Conservation (phyloP, 1,284 basidiomycete species). For the Coriolopsis trogii region DNA sequence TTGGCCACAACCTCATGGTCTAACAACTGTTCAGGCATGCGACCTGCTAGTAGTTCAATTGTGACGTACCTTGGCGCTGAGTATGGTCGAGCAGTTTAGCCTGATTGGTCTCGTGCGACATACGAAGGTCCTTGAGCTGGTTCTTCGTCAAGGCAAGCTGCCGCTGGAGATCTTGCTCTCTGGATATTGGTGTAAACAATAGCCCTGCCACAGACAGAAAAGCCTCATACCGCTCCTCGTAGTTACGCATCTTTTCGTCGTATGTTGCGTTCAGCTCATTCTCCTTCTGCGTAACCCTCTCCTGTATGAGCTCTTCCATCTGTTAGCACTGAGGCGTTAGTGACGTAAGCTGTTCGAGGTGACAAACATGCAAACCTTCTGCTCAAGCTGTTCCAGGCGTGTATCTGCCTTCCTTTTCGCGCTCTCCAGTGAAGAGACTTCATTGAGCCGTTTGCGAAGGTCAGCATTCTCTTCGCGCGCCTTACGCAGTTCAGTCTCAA, state of each 20-base stretch:
- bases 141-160: slow-evolving; percentile 85
- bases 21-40: slow-evolving; percentile 34
- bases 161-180: slow-evolving; percentile 89
- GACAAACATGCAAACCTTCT: slow-evolving; percentile 59
- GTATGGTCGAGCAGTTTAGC: slow-evolving; percentile 89
- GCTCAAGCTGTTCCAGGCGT: slow-evolving; percentile 79
- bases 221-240: slow-evolving; percentile 79
- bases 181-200: slow-evolving; percentile 47
- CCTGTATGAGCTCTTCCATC: slow-evolving; percentile 91
- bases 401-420: slow-evolving; percentile 78
- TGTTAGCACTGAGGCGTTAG: slow-evolving; percentile 31
- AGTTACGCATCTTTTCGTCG: slow-evolving; percentile 93
- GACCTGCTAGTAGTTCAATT: not conserved
- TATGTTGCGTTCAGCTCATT: slow-evolving; percentile 95
- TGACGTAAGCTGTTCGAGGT: not conserved
- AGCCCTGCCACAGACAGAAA: not conserved
- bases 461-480: slow-evolving; percentile 81
- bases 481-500: slow-evolving; percentile 73
- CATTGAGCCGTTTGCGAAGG: slow-evolving; percentile 70
- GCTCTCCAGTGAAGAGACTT: slow-evolving; percentile 67
- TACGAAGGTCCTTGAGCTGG: slow-evolving; percentile 88
- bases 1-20: slow-evolving; percentile 91
- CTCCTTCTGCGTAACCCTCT: slow-evolving; percentile 88
- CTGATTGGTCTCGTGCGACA: slow-evolving; percentile 90
- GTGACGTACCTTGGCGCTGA: slow-evolving; percentile 75